Evolutionary conservation across 169 alveolate genomes (phyloP).

Genomic region (Eimeria zaria): DNA sequence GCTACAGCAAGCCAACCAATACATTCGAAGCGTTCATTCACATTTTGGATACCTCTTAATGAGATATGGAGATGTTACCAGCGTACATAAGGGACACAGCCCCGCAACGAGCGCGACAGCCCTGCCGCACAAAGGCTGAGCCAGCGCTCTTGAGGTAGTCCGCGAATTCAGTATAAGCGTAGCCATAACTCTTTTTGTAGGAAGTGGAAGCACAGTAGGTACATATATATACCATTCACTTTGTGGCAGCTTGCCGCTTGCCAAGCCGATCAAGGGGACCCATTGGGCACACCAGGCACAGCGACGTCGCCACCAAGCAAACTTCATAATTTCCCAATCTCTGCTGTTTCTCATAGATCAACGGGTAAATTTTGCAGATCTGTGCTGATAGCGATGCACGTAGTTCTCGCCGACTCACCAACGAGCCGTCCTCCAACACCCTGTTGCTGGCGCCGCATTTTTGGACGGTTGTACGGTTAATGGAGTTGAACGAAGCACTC

Average conservation of each 20-base stretch:
- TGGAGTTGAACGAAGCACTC: not conserved
- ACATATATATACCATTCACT: not conserved
- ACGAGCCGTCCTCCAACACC: not conserved
- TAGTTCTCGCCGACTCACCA: not conserved
- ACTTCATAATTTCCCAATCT: not conserved
- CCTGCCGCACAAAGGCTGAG: not conserved
- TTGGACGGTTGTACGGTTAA: not conserved
- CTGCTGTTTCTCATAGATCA: not conserved
- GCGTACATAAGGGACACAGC: slow-evolving; percentile 16
- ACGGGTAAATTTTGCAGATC: not conserved
- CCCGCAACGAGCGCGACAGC: slow-evolving; percentile 67
- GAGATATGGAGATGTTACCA: not conserved
- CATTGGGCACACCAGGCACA: slow-evolving; percentile 27
- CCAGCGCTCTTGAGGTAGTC: slow-evolving; percentile 36
- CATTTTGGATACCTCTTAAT: not conserved
- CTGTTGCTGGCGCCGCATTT: not conserved
- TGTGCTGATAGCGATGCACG: not conserved
- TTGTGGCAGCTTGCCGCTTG: not conserved
- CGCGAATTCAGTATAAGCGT: not conserved
- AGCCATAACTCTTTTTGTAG: not conserved
- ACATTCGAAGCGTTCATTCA: not conserved
- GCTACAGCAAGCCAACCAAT: not conserved
- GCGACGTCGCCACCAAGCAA: slow-evolving; percentile 23
- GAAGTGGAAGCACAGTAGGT: not conserved
- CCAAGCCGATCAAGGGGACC: not conserved